Conservation (phyloP, 805 yeast species). For the Ogataea kodamae region DNA sequence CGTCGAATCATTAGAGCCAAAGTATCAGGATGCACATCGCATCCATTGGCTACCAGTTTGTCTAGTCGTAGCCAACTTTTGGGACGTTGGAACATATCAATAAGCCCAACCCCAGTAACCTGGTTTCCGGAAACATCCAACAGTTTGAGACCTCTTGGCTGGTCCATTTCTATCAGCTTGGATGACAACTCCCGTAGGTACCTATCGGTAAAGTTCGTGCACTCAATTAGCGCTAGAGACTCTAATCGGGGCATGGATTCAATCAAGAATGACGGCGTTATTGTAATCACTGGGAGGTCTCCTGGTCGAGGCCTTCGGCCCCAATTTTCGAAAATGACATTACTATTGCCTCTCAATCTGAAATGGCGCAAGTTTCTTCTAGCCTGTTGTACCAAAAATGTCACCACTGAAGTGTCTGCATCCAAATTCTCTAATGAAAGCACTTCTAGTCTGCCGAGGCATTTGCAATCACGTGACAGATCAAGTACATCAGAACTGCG, state of each 20-base stretch:
- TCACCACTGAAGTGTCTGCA: constrained; percentile 14
- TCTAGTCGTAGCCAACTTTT: constrained; percentile 17
- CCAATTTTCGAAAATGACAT: constrained; percentile 20
- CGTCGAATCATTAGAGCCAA: constrained; percentile 8
- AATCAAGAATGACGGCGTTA: constrained; percentile 13
- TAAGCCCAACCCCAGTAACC: constrained; percentile 24
- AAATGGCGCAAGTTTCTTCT: constrained; percentile 6
- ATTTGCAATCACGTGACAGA: constrained; percentile 4
- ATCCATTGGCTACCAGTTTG: constrained; percentile 16
- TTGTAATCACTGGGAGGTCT: constrained; percentile 11
- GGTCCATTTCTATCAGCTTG: constrained; percentile 6
- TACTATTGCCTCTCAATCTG: constrained; percentile 11
- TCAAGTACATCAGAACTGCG: constrained; percentile 6
- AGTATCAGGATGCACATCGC: constrained; percentile 22
- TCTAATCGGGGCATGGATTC: constrained; percentile 15
- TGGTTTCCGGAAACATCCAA: constrained; percentile 23
- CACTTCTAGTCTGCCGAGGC: constrained; percentile 7
- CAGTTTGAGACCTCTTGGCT: constrained; percentile 5
- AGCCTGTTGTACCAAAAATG: constrained; percentile 12
- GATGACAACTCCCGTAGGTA: constrained; percentile 16
- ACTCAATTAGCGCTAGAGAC: constrained; percentile 14
- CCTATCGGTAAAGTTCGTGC: constrained; percentile 22
- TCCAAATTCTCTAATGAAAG: constrained; percentile 15
- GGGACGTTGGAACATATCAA: constrained; percentile 25
- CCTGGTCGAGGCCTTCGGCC: no score